Percentiles rank a stretch among this genome's conserved stretches.
Conservation (phyloP, 192 early-diverging fungal species). For the Entomortierella lignicola region DNA sequence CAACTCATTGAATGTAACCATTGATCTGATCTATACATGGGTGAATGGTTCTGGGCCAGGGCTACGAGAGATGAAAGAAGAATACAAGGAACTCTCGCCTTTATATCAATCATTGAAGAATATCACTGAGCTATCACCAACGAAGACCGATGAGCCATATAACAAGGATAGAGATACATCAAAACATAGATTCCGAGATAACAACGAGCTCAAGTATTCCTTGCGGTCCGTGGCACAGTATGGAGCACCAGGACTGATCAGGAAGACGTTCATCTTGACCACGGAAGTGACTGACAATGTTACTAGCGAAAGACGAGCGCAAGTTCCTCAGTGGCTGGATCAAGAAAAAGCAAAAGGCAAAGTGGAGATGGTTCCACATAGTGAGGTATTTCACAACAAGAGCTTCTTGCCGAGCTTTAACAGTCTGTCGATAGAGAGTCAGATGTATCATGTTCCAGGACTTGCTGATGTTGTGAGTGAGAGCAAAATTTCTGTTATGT, state of each 20-base stretch:
- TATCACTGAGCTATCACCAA: not conserved
- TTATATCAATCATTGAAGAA: constrained; percentile 4
- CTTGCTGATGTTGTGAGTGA: constrained; percentile 44
- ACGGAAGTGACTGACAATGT: constrained; percentile 16
- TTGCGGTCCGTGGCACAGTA: constrained; percentile 47
- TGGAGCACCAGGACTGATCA: constrained; percentile 6
- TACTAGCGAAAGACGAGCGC: constrained; percentile 2
- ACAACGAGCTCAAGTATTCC: constrained; percentile 52
- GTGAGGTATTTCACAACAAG: constrained; percentile 31
- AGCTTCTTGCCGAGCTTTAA: constrained; percentile 51
- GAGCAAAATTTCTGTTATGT: not conserved
- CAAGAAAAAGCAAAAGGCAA: not conserved
- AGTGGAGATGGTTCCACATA: constrained; percentile 31
- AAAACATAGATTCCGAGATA: constrained; percentile 41
- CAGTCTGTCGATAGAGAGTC: constrained; percentile 56
- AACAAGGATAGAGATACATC: constrained; percentile 1
- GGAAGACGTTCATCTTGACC: constrained; percentile 36
- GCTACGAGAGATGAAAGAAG: constrained; percentile 16
- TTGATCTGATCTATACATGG: constrained; percentile 59
- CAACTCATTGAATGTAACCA: not conserved
- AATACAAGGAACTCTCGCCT: constrained; percentile 9
- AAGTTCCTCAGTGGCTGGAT: constrained; percentile 32
- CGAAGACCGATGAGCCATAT: not conserved
- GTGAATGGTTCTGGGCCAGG: constrained; percentile 51
- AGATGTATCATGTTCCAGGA: constrained; percentile 40